Percentiles rank a stretch among this genome's conserved stretches.
Evolutionary conservation across 768 basidiomycete genomes (phyloP).

Genomic region (Tylopilus plumbeoviolaceoides): DNA sequence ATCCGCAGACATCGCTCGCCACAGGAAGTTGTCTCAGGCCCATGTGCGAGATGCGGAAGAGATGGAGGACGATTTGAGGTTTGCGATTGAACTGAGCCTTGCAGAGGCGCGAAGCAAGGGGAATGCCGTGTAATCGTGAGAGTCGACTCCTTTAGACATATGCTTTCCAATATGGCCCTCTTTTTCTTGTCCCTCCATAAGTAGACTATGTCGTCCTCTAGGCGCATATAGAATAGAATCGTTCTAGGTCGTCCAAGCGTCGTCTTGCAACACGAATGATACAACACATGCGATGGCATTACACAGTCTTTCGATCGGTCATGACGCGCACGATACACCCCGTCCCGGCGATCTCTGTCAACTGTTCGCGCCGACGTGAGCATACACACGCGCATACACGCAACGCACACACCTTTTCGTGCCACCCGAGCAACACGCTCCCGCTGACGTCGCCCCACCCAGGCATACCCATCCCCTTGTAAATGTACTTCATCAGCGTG

Average conservation of each 20-base stretch:
- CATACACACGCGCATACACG: background rate
- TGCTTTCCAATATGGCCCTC: background rate
- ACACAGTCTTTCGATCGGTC: constrained; percentile 63
- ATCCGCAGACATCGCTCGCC: constrained; percentile 11
- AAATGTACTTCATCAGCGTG: constrained; percentile 95
- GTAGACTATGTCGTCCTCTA: background rate
- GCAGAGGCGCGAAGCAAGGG: constrained; percentile 40
- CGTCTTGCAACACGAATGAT: too few species aligned
- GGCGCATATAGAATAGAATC: constrained; percentile 1
- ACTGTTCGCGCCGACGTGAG: constrained; percentile 37
- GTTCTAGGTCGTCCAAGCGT: background rate
- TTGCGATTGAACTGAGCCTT: constrained; percentile 68
- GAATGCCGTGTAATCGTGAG: constrained; percentile 5
- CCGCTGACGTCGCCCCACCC: constrained; percentile 61
- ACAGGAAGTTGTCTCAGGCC: background rate
- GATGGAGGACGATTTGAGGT: constrained; percentile 60
- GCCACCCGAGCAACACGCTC: constrained; percentile 76
- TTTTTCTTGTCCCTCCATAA: background rate
- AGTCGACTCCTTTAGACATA: background rate
- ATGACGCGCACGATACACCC: constrained; percentile 91
- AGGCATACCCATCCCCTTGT: constrained; percentile 86
- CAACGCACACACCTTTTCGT: constrained; percentile 72
- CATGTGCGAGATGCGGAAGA: constrained; percentile 26
- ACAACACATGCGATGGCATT: constrained; percentile 13
- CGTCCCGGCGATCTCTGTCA: constrained; percentile 90